Evolutionary conservation across 1,284 basidiomycete species (phyloP).

Genomic region (Apiotrichum siamense): DNA sequence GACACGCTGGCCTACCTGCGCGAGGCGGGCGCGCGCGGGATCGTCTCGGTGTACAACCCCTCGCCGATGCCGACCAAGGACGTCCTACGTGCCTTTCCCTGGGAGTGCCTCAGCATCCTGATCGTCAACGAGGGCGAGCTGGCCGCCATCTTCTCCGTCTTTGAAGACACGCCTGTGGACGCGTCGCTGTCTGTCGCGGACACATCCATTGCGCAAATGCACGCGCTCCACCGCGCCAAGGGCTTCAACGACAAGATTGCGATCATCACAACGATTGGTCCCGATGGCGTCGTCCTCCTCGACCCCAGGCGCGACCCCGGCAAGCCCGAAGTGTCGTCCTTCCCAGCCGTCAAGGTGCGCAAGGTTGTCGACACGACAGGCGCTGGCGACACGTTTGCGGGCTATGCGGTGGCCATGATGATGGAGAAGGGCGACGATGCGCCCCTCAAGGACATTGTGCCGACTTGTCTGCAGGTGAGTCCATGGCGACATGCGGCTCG

Average conservation of each 20-base stretch:
- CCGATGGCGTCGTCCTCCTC: slow-evolving; percentile 35
- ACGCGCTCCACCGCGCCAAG: slow-evolving; percentile 1
- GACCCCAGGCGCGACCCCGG: neutral
- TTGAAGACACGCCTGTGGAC: slow-evolving; percentile 7
- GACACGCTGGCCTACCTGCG: slow-evolving; percentile 48
- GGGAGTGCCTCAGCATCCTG: slow-evolving; percentile 50
- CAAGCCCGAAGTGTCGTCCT: slow-evolving; percentile 6
- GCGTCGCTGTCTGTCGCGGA: neutral
- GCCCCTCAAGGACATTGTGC: slow-evolving; percentile 7
- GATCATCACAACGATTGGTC: slow-evolving; percentile 3
- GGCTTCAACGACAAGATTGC: neutral
- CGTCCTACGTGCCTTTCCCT: slow-evolving; percentile 49
- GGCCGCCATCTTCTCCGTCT: slow-evolving; percentile 21
- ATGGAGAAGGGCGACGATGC: slow-evolving; percentile 25
- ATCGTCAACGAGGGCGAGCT: slow-evolving; percentile 54
- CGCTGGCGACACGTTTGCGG: slow-evolving; percentile 47
- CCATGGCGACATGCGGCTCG: too few species aligned
- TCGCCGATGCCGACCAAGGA: slow-evolving; percentile 50
- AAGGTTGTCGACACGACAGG: slow-evolving; percentile 45
- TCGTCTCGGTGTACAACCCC: slow-evolving; percentile 52
- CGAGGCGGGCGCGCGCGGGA: slow-evolving; percentile 21
- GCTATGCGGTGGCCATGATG: slow-evolving; percentile 43
- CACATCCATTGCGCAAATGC: slow-evolving; percentile 6
- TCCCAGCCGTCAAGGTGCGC: slow-evolving; percentile 31
- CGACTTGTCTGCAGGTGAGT: slow-evolving; percentile 11